phyloP scores from a whole-genome alignment of 768 basidiomycete species.

The Termitomyces sp. region DNA sequence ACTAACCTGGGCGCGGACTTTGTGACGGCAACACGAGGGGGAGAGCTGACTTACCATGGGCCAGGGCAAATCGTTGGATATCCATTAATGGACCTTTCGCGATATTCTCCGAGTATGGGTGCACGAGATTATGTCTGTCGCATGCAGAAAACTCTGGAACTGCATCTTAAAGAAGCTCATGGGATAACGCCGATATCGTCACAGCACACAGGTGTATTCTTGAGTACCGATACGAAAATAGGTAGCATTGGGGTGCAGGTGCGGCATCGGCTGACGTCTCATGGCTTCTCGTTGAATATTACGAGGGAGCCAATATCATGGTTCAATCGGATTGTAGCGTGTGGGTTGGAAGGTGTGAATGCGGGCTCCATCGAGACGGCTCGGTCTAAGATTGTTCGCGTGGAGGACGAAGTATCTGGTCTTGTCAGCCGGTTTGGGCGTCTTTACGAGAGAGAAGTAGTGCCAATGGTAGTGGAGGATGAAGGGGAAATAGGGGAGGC shows the following conservation, averaged over 20 bases:
- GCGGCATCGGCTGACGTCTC: conserved; percentile 88
- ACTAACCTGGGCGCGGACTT: conserved; percentile 84
- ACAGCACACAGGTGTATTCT: conserved; percentile 89
- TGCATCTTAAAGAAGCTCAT: conserved; percentile 58
- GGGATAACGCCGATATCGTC: conserved; percentile 55
- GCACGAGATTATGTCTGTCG: conserved; percentile 83
- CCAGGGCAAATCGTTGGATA: conserved; percentile 98
- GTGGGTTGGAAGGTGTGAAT: conserved; percentile 80
- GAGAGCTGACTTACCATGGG: conserved; percentile 95
- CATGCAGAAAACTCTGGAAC: conserved; percentile 69
- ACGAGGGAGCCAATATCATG: conserved; percentile 76
- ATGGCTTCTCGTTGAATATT: conserved; percentile 93
- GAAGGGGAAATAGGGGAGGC: conserved; percentile 46
- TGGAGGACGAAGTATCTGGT: conserved; percentile 50
- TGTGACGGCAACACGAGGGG: conserved; percentile 77
- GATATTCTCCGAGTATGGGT: conserved; percentile 65
- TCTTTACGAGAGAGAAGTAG: conserved; percentile 46
- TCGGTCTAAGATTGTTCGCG: conserved; percentile 31
- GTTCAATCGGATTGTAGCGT: conserved; percentile 89
- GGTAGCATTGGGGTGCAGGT: conserved; percentile 97
- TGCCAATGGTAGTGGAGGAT: conserved; percentile 34
- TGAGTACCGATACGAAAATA: conserved; percentile 77
- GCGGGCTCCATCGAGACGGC: conserved; percentile 65
- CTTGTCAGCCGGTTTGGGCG: conserved; percentile 46
- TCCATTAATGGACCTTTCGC: conserved; percentile 86